A percentile compares a stretch with the other conserved stretches of the same genome.
Evolutionary conservation across 441 rosid species (phyloP).

Genomic region (Adansonia gregorii): DNA sequence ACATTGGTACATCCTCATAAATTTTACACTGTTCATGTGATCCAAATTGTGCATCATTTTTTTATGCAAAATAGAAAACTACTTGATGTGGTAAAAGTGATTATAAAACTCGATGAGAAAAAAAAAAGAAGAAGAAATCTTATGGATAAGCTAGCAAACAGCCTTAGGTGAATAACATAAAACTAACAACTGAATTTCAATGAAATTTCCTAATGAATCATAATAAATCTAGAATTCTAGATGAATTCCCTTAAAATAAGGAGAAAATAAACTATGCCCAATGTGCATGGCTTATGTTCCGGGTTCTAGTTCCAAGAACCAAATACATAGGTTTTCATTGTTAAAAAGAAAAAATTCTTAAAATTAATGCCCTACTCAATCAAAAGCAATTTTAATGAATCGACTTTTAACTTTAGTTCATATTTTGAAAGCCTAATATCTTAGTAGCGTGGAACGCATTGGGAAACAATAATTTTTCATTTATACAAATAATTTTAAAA

Average conservation of each 20-base stretch:
- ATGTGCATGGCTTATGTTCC: neutral
- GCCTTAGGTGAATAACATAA: neutral
- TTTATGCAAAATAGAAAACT: constrained; percentile 9
- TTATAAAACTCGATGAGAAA: neutral
- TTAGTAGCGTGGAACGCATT: no score
- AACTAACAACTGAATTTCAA: neutral
- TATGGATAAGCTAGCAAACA: neutral
- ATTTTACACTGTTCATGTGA: neutral
- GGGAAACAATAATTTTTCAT: no score
- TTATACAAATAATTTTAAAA: no score
- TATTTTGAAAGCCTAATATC: no score
- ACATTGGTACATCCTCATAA: constrained; percentile 1
- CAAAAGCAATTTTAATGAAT: no score
- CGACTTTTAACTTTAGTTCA: no score
- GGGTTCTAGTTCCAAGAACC: no score
- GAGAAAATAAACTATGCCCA: neutral
- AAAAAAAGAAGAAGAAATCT: no score
- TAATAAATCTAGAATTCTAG: neutral
- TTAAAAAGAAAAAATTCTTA: no score
- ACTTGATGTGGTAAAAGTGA: neutral
- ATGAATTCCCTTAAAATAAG: neutral
- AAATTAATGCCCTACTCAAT: no score
- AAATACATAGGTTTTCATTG: no score
- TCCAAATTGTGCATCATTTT: constrained; percentile 2
- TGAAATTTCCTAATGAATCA: neutral